A percentile compares a stretch with the other conserved stretches of the same genome.
Conservation (phyloP, 1,284 basidiomycete species). For the Cutaneotrichosporon spelunceum region DNA sequence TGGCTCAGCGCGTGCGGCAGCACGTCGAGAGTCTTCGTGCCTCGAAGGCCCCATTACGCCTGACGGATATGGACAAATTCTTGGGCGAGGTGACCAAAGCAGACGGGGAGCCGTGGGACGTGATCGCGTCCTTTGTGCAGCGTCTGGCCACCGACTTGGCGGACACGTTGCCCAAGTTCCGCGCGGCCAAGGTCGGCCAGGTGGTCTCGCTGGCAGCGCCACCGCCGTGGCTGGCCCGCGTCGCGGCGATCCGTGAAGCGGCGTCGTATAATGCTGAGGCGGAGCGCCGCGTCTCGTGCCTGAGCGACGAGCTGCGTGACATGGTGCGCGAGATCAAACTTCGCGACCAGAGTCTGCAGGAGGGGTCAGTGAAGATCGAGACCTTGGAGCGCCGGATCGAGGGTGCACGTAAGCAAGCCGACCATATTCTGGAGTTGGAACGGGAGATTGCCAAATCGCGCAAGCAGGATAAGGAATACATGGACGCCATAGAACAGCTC, state of each 20-base stretch:
- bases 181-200: constrained; percentile 59
- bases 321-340: constrained; percentile 76
- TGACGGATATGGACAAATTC: constrained; percentile 66
- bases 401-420: constrained; percentile 74
- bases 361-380: constrained; percentile 86
- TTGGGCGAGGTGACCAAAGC: constrained; percentile 64
- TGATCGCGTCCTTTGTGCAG: constrained; percentile 65
- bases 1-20: constrained; percentile 79
- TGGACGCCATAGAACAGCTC: constrained; percentile 88
- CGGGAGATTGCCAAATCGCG: constrained; percentile 71
- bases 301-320: constrained; percentile 84
- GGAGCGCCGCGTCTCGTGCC: constrained; percentile 76
- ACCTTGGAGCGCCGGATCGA: constrained; percentile 91
- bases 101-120: constrained; percentile 62
- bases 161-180: constrained; percentile 65
- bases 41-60: constrained; percentile 70
- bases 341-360: constrained; percentile 86
- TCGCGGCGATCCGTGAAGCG: constrained; percentile 78
- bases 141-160: constrained; percentile 68
- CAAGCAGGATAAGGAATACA: constrained; percentile 82
- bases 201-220: constrained; percentile 58
- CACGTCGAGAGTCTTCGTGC: constrained; percentile 71
- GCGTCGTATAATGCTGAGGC: constrained; percentile 85
- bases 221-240: constrained; percentile 83
- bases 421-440: constrained; percentile 77